Conservation (phyloP, 805 yeast species). For the Sugiyamaella valdiviana region DNA sequence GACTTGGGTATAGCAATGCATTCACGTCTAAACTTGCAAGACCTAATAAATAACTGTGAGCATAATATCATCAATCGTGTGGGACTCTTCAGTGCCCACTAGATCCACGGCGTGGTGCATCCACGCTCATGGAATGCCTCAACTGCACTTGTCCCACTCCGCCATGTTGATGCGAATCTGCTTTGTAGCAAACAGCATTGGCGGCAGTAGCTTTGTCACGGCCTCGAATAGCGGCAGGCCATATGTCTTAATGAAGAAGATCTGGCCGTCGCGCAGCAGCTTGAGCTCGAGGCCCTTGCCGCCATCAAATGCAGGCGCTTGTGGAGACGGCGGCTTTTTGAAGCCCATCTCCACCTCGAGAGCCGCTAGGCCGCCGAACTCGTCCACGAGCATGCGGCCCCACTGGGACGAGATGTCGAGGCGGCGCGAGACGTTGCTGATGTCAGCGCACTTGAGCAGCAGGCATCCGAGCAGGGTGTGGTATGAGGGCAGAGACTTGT, state of each 20-base stretch:
- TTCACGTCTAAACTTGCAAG: not conserved
- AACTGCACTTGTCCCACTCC: slow-evolving; percentile 11
- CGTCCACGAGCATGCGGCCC: slow-evolving; percentile 76
- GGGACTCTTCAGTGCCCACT: not conserved
- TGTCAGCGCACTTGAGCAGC: slow-evolving; percentile 90
- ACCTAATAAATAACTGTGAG: not conserved
- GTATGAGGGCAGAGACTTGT: not conserved
- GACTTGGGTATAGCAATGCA: not conserved
- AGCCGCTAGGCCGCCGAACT: slow-evolving; percentile 59
- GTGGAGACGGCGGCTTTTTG: slow-evolving; percentile 4
- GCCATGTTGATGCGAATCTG: slow-evolving; percentile 18
- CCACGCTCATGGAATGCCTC: too few relatives aligned
- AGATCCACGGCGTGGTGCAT: not conserved
- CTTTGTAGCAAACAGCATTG: slow-evolving; percentile 20
- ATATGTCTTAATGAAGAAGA: slow-evolving; percentile 76
- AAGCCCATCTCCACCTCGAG: slow-evolving; percentile 41
- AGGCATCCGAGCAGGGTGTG: slow-evolving; percentile 50
- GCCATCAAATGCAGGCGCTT: slow-evolving; percentile 2
- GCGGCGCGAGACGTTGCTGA: slow-evolving; percentile 85
- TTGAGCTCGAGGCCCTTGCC: not conserved
- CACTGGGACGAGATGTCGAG: slow-evolving; percentile 70
- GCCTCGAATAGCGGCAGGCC: slow-evolving; percentile 70
- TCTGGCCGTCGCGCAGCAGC: slow-evolving; percentile 61
- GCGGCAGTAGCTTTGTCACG: slow-evolving; percentile 54
- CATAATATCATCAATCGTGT: not conserved